phyloP scores from a whole-genome alignment of 768 basidiomycete genomes.

The Boletus bicolor region DNA sequence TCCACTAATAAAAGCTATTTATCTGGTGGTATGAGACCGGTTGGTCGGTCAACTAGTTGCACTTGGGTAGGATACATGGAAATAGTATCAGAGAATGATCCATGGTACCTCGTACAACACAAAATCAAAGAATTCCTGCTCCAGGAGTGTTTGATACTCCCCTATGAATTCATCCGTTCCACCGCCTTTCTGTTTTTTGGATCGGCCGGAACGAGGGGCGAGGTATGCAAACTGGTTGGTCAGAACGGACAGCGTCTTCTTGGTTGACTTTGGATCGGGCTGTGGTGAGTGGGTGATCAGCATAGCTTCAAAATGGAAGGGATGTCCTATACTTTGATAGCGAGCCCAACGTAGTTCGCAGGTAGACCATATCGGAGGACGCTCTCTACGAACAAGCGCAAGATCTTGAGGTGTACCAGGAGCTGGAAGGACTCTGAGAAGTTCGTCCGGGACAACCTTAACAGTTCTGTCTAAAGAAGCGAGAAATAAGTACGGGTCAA shows the following conservation, averaged over 20 bases:
- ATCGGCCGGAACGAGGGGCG: conserved; percentile 57
- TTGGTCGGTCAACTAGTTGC: neutral
- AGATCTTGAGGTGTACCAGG: conserved; percentile 87
- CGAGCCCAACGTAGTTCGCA: conserved; percentile 80
- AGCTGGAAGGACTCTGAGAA: conserved; percentile 97
- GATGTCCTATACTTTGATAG: conserved; percentile 60
- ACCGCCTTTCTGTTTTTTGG: conserved; percentile 33
- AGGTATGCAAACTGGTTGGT: conserved; percentile 82
- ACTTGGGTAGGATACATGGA: neutral
- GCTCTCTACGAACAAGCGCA: conserved; percentile 91
- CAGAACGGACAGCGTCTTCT: conserved; percentile 72
- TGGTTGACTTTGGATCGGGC: conserved; percentile 84
- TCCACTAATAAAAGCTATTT: conserved; percentile 52
- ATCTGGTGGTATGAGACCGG: conserved; percentile 16
- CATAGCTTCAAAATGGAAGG: neutral
- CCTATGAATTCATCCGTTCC: conserved; percentile 72
- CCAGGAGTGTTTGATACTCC: conserved; percentile 90
- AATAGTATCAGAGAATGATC: conserved; percentile 57
- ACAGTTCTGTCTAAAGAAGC: conserved; percentile 72
- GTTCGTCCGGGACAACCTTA: conserved; percentile 88
- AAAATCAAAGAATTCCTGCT: conserved; percentile 95
- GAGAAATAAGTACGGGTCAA: neutral
- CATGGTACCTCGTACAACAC: conserved; percentile 92
- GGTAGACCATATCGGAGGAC: conserved; percentile 95
- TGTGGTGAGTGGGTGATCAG: conserved; percentile 29